Base-by-base conservation (phyloP, 2,329 filamentous ascomycete species). In the Colletotrichum gloeosporioides region DNA sequence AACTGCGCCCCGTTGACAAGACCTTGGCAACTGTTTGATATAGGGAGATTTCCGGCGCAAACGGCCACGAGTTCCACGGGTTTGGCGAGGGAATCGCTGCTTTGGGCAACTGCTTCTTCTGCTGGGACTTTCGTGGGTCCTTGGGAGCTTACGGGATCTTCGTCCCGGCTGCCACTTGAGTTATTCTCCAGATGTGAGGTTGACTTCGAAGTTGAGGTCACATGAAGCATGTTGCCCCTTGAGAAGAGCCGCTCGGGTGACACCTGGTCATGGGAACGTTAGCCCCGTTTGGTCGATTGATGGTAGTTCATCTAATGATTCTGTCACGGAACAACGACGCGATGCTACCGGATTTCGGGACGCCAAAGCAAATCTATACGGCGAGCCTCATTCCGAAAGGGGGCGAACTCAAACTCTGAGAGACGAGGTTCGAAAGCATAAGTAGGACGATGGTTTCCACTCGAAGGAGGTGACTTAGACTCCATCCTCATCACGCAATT, bases 361-460 rank as follows among this genome's bases (percentile, higher is more conserved):
- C 18, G 27, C 9, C n/a, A n/a, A 6, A 65, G 59, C 15, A 18
- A 49, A 61, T 53, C 64, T 15, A 2, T 22, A 65, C 73, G 73
- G 73, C 57, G 64, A 69, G 59, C 70, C 49, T 69, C 70, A 73
- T 73, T 76, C 73, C 73, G 73, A 8, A 31, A 73, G 18, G 22
- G 2, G 15, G 15, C 13, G 18, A 32, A 4, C 1, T 9, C 5
- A 8, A 53, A 10, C 2, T 27, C 4, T 15, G 8, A 22, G 31
- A 16, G 39, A 22, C 5, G 32, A 13, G 7, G 16, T 25, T 31
- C 29, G 22, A 53, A 31, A 73, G 32, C 44, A 76, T 73, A 76
- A 76, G 44, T 65, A 76, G 57, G n/a, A 29, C 12, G 8, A 9
- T 18, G 13, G 8, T 44, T n/a, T 59, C 57, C 34, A 25, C n/a